A percentile compares a stretch with the other conserved stretches of the same genome.
phyloP scores from a whole-genome alignment of 2,329 filamentous ascomycete genomes.

The Fusarium hainanense region DNA sequence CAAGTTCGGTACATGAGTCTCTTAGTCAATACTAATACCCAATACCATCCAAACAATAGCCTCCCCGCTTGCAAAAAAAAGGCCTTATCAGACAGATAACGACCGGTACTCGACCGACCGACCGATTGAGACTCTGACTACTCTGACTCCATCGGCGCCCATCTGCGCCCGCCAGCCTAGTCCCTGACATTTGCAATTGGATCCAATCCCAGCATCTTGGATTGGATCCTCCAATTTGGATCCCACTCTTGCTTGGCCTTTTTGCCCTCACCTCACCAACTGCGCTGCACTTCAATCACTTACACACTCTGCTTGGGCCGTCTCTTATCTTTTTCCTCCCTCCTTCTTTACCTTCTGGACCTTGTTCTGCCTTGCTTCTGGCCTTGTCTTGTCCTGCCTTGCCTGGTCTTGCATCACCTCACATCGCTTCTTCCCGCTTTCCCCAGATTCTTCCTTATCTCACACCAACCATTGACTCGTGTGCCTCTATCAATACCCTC shows the following conservation, averaged over 20 bases:
- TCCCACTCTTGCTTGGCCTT: slow-evolving; percentile 43
- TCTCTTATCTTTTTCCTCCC: slow-evolving; percentile 43
- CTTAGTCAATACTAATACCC: slow-evolving; percentile 38
- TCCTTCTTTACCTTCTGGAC: slow-evolving; percentile 18
- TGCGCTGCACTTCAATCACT: slow-evolving; percentile 22
- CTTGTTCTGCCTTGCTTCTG: slow-evolving; percentile 33
- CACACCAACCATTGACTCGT: slow-evolving; percentile 43
- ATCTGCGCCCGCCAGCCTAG: slow-evolving; percentile 42
- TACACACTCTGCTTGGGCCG: slow-evolving; percentile 40
- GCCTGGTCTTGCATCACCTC: slow-evolving; percentile 20
- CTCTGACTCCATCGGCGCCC: slow-evolving; percentile 44
- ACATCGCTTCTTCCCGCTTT: slow-evolving; percentile 39
- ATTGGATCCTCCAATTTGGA: slow-evolving; percentile 19
- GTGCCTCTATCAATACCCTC: slow-evolving; percentile 29
- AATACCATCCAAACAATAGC: slow-evolving; percentile 13
- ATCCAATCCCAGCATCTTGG: slow-evolving; percentile 42
- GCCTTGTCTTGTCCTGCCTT: slow-evolving; percentile 26
- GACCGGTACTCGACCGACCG: slow-evolving; percentile 36
- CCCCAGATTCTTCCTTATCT: slow-evolving; percentile 48
- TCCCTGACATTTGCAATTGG: slow-evolving; percentile 38
- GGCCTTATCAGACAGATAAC: slow-evolving; percentile 45
- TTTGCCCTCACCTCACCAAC: slow-evolving; percentile 16
- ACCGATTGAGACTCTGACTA: slow-evolving; percentile 1
- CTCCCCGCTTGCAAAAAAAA: slow-evolving; percentile 42
- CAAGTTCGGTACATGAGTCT: slow-evolving; percentile 32